Evolutionary conservation across 2,329 filamentous ascomycete species (phyloP), one percentile per base, ranked within the genome.

Genomic region (Penicillium sp.): DNA sequence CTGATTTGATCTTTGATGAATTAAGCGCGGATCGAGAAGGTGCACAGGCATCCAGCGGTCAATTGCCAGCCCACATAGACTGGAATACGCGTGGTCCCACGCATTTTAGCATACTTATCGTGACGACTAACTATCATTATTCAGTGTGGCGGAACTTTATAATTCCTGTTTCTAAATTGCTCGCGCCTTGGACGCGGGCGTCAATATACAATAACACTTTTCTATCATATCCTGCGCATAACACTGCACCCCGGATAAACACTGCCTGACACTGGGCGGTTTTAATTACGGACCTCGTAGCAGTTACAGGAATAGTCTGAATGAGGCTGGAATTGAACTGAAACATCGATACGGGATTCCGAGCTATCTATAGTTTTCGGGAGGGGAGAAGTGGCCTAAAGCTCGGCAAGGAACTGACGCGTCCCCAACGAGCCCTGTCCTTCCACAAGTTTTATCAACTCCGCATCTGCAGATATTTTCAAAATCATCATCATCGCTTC

Each of bases 351-450:
- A 44, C 31, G 39, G 33, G 29, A 45, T 49, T 42, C 49, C 38
- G 43, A 49, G 47, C 59, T 54, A 58, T 55, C 47, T 57, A 59
- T 58, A 57, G 56, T 47, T 52, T 50, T 38, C 43, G 42, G 58
- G 55, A 48, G 50, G 49, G 46, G 47, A 51, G 47, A 43, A 33
- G 23, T 31, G 44, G 42, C 51, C 52, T 44, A 48, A 47, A 47
- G 49, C 43, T 49, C 45, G 46, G 38, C 52, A 48, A 50, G 21
- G 41, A 54, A 57, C 49, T 59, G 59, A 61, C 59, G 59, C 53
- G 58, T 54, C 55, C 43, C 16, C 16, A 8, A 38, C 21, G 34
- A 16, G 16, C 16, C 34, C 34, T 21, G 16, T 21, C 3, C 13
- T 38, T 38, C 34, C 34, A 38, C 16, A 12, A 12, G 16, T 12